phyloP scores from a whole-genome alignment of 169 alveolate species.

The Cryptosporidium meleagridis region DNA sequence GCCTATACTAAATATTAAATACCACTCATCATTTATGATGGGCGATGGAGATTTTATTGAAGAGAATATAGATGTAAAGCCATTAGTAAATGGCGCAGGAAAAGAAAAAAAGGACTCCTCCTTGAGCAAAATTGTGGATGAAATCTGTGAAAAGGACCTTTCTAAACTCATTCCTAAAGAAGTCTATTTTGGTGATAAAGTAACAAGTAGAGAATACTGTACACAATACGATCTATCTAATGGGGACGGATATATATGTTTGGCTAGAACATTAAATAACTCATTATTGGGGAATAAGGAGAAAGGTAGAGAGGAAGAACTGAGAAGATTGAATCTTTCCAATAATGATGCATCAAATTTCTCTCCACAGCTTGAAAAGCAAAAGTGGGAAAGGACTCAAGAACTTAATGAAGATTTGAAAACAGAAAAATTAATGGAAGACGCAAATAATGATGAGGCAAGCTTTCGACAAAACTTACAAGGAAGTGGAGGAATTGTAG shows the following conservation, averaged over 20 bases:
- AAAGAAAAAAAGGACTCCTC: background rate
- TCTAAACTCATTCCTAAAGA: constrained; percentile 29
- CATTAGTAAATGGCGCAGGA: background rate
- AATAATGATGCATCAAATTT: background rate
- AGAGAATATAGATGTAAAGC: background rate
- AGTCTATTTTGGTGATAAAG: constrained; percentile 44
- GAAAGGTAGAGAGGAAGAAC: constrained; percentile 16
- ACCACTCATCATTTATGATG: background rate
- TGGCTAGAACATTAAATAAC: constrained; percentile 12
- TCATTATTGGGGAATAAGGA: background rate
- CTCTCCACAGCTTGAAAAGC: background rate
- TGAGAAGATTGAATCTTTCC: background rate
- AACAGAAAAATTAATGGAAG: background rate
- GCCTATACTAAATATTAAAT: constrained; percentile 23
- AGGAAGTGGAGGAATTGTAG: constrained; percentile 41
- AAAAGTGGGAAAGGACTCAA: background rate
- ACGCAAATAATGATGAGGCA: background rate
- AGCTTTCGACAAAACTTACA: background rate
- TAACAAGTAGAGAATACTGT: background rate
- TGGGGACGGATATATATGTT: constrained; percentile 56
- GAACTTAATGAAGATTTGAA: constrained; percentile 1
- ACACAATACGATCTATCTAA: constrained; percentile 22
- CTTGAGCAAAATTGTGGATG: background rate
- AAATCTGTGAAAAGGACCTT: background rate
- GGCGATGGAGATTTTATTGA: background rate